These are phyloP conservation scores for Claviceps paspali DNA, from an alignment of 2,329 filamentous ascomycete genomes.

Conservation along the genomic window DNA sequence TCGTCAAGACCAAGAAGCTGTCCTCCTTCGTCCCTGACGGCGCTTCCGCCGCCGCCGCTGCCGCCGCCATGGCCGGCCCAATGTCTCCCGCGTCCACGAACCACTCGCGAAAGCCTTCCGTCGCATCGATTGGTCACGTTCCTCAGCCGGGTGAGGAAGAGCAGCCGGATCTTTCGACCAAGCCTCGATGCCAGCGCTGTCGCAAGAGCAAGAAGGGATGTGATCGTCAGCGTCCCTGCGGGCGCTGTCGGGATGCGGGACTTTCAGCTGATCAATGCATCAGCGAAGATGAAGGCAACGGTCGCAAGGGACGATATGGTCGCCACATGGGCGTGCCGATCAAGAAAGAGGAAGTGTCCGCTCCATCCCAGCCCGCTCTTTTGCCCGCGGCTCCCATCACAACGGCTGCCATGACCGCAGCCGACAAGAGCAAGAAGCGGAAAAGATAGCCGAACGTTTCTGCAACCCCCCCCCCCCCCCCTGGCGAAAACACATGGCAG, in stretches of 20 bases:
- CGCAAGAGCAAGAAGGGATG: slow-evolving; percentile 99
- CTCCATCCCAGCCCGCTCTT: slow-evolving; percentile 22
- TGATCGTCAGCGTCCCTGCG: slow-evolving; percentile 88
- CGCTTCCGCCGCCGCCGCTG: not conserved
- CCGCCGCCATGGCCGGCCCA: slow-evolving; percentile 20
- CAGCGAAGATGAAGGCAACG: slow-evolving; percentile 95
- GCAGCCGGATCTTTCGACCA: slow-evolving; percentile 80
- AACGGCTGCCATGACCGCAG: slow-evolving; percentile 15
- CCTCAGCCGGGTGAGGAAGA: slow-evolving; percentile 60
- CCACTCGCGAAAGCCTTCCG: slow-evolving; percentile 60
- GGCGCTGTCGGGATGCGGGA: slow-evolving; percentile 88
- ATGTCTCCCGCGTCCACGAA: slow-evolving; percentile 55
- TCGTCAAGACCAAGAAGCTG: slow-evolving; percentile 37
- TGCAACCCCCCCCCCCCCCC: too few relatives aligned
- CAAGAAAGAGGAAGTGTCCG: slow-evolving; percentile 36
- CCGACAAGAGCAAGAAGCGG: slow-evolving; percentile 46
- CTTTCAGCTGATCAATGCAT: slow-evolving; percentile 87
- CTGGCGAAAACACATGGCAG: not conserved
- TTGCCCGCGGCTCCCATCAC: slow-evolving; percentile 30
- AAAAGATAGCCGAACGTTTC: slow-evolving; percentile 30
- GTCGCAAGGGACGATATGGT: slow-evolving; percentile 83
- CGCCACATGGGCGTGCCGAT: slow-evolving; percentile 55
- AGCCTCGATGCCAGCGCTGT: slow-evolving; percentile 94
- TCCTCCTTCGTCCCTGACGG: slow-evolving; percentile 13
- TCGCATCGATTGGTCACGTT: slow-evolving; percentile 38